Evolutionary conservation across 345 rosid species (phyloP).

Genomic region (Gossypium raimondii): DNA sequence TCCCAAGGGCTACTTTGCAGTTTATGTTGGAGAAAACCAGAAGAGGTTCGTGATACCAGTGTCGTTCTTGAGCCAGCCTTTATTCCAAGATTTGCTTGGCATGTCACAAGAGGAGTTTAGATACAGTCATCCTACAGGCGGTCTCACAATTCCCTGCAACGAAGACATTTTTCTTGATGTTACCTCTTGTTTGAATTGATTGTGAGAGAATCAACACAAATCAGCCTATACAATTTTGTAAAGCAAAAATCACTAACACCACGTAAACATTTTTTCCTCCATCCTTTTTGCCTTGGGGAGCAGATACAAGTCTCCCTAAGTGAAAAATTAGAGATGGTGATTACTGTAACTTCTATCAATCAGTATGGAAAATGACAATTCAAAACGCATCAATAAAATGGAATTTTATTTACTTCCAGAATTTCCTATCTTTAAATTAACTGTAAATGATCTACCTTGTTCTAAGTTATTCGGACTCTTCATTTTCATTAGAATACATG

Average conservation of each 20-base stretch:
- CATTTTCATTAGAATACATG: no score
- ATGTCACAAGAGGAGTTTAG: slow-evolving; percentile 40
- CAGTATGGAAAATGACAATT: not conserved
- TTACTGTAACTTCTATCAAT: not conserved
- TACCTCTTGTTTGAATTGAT: not conserved
- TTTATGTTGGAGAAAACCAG: slow-evolving; percentile 29
- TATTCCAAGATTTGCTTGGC: slow-evolving; percentile 33
- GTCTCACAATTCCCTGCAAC: slow-evolving; percentile 36
- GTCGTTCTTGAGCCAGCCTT: slow-evolving; percentile 27
- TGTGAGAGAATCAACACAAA: not conserved
- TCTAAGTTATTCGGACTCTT: no score
- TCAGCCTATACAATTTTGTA: slow-evolving; percentile 7
- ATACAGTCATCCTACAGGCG: slow-evolving; percentile 35
- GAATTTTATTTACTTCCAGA: no score
- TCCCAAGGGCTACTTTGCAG: slow-evolving; percentile 16
- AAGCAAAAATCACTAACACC: not conserved
- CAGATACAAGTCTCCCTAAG: not conserved
- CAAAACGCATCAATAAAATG: no score
- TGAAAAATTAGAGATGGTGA: not conserved
- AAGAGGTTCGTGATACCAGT: slow-evolving; percentile 37
- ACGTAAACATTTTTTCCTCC: slow-evolving; percentile 4
- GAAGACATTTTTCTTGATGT: slow-evolving; percentile 26
- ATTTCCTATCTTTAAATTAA: no score
- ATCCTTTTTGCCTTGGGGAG: not conserved
- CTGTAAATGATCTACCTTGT: no score